phyloP scores from a whole-genome alignment of 305 asterid species.

The Plantago lanceolata region DNA sequence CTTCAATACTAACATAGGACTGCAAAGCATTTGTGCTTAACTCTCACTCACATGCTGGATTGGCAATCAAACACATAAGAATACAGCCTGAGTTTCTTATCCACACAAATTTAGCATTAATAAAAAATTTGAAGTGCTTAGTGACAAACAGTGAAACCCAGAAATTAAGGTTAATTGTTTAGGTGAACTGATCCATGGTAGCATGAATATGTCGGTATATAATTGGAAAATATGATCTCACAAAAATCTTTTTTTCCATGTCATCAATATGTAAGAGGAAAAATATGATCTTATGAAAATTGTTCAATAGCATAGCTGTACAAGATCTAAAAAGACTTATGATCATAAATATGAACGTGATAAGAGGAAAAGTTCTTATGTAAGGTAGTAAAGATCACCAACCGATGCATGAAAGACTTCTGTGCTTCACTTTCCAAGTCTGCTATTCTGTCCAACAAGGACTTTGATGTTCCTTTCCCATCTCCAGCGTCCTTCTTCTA shows the following conservation, averaged over 20 bases:
- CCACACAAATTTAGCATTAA: background rate
- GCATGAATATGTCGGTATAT: background rate
- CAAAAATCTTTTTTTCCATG: background rate
- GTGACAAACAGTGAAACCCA: background rate
- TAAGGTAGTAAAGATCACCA: constrained; percentile 26
- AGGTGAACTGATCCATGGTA: background rate
- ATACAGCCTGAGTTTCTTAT: background rate
- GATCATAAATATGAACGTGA: background rate
- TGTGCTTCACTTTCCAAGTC: constrained; percentile 94
- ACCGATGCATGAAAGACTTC: constrained; percentile 99
- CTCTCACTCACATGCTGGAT: background rate
- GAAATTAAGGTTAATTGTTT: too few relatives aligned
- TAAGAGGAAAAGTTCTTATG: constrained; percentile 18
- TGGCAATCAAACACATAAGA: background rate
- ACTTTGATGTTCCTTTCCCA: constrained; percentile 73
- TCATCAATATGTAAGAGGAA: background rate
- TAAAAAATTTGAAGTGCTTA: background rate
- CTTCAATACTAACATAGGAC: background rate
- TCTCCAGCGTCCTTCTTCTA: constrained; percentile 53
- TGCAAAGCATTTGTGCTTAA: background rate
- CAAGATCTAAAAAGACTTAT: background rate
- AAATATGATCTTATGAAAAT: background rate
- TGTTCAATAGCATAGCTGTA: background rate
- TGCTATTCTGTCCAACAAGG: constrained; percentile 83
- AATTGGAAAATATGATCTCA: too few relatives aligned